Percentiles rank a stretch among this genome's conserved stretches.
Evolutionary conservation across 2,329 filamentous ascomycete species (phyloP).

Genomic region (Macrophomina phaseolina): DNA sequence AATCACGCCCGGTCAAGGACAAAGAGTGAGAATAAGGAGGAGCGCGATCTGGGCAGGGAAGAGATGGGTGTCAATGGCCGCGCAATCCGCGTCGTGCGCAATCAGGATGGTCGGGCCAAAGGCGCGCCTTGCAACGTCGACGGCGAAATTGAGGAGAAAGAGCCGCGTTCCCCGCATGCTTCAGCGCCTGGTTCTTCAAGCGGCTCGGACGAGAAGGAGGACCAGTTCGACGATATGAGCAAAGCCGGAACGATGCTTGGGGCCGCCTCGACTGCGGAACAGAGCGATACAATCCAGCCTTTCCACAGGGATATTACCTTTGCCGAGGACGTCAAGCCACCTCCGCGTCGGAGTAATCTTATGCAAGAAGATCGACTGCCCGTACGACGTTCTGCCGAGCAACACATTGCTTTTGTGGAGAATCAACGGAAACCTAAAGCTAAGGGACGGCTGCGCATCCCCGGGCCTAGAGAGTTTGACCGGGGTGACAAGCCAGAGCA

Average conservation of each 20-base stretch:
- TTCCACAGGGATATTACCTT: constrained; percentile 67
- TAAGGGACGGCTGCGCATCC: constrained; percentile 81
- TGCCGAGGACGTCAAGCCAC: constrained; percentile 68
- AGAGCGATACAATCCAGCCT: constrained; percentile 29
- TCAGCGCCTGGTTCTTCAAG: constrained; percentile 49
- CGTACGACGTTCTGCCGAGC: constrained; percentile 65
- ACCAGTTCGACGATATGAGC: background rate
- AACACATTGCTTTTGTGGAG: constrained; percentile 87
- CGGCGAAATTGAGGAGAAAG: constrained; percentile 56
- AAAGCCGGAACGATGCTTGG: background rate
- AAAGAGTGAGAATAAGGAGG: constrained; percentile 53
- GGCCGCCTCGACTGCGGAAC: background rate
- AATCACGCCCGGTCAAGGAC: constrained; percentile 65
- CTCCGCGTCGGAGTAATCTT: constrained; percentile 60
- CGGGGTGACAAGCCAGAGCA: constrained; percentile 74
- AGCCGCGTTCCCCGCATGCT: background rate
- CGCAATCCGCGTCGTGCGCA: constrained; percentile 69
- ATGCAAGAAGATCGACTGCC: constrained; percentile 57
- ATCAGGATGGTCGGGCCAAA: constrained; percentile 56
- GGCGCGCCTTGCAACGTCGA: constrained; percentile 60
- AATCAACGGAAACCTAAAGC: constrained; percentile 77
- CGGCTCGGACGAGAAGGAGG: constrained; percentile 46
- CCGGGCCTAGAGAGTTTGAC: constrained; percentile 89
- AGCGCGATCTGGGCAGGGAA: constrained; percentile 51
- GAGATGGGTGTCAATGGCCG: constrained; percentile 70